Evolutionary conservation across 2,329 filamentous ascomycete species (phyloP).

Genomic region (Penicillium concentricum): DNA sequence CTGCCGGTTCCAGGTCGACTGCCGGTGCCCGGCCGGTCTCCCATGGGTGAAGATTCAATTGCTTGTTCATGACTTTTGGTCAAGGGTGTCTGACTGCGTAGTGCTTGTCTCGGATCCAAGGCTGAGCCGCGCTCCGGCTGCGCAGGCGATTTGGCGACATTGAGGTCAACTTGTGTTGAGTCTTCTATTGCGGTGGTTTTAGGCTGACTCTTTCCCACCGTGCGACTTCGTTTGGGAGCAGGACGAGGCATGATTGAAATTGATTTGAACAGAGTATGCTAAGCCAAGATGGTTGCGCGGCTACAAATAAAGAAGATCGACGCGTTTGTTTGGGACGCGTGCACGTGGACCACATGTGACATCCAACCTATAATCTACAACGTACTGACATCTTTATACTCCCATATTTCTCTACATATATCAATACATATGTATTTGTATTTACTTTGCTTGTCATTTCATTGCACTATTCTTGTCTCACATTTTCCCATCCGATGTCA

Average conservation of each 20-base stretch:
- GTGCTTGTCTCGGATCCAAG: slow-evolving; percentile 20
- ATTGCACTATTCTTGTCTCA: not conserved
- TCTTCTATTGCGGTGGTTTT: slow-evolving; percentile 2
- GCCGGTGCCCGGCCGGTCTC: slow-evolving; percentile 32
- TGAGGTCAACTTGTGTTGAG: slow-evolving; percentile 8
- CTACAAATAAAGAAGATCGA: slow-evolving; percentile 2
- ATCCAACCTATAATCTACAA: not conserved
- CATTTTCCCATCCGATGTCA: not conserved
- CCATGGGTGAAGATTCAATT: slow-evolving; percentile 36
- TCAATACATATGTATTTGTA: not conserved
- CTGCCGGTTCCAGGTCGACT: slow-evolving; percentile 37
- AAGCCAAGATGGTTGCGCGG: not conserved
- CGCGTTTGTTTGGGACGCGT: slow-evolving; percentile 19
- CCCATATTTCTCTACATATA: not conserved
- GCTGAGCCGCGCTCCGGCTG: slow-evolving; percentile 15
- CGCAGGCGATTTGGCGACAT: slow-evolving; percentile 12
- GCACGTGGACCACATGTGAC: slow-evolving; percentile 15
- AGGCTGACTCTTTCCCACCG: slow-evolving; percentile 10
- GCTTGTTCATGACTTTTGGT: slow-evolving; percentile 33
- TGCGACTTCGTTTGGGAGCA: slow-evolving; percentile 23
- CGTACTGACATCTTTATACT: not conserved
- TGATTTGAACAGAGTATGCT: not conserved
- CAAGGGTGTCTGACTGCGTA: slow-evolving; percentile 33
- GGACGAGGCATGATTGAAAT: slow-evolving; percentile 21
- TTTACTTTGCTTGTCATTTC: too few relatives aligned